Conservation (phyloP, 2,329 filamentous ascomycete genomes). For the Penicillium occitanis region DNA sequence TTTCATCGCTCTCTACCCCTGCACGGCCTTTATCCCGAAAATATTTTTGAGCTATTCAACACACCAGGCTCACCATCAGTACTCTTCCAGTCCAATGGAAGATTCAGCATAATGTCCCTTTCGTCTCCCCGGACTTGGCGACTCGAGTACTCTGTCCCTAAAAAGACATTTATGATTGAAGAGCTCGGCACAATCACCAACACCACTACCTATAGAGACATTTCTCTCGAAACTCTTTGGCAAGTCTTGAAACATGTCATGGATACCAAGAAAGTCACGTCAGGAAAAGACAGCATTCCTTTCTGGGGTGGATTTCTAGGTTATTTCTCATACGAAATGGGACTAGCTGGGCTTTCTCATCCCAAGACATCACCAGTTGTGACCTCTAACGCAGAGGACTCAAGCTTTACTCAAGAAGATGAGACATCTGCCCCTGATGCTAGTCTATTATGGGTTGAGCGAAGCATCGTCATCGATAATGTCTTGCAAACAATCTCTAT, state of each 20-base stretch:
- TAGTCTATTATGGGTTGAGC: conserved; percentile 72
- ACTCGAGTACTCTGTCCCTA: conserved; percentile 35
- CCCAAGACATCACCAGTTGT: conserved; percentile 44
- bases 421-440: conserved; percentile 62
- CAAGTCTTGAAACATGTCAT: conserved; percentile 40
- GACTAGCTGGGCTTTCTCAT: conserved; percentile 58
- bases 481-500: conserved; percentile 60
- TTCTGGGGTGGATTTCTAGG: conserved; percentile 86
- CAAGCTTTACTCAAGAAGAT: conserved; percentile 30
- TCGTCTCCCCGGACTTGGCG: conserved; percentile 38
- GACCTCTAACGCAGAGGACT: conserved; percentile 22
- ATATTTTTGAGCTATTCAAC: conserved; percentile 38
- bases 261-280: conserved; percentile 40
- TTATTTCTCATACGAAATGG: conserved; percentile 81
- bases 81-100: conserved; percentile 47
- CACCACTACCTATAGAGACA: background rate
- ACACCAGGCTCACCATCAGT: conserved; percentile 34
- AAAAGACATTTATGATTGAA: conserved; percentile 28
- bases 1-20: conserved; percentile 29
- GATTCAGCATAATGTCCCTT: conserved; percentile 39
- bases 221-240: conserved; percentile 33
- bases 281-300: conserved; percentile 43
- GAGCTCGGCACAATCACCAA: conserved; percentile 21
- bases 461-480: conserved; percentile 77
- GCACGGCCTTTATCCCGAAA: conserved; percentile 31